Percentiles rank a stretch among this genome's conserved stretches.
phyloP scores from a whole-genome alignment of 2,329 filamentous ascomycete genomes.

The Cercospora canescens region DNA sequence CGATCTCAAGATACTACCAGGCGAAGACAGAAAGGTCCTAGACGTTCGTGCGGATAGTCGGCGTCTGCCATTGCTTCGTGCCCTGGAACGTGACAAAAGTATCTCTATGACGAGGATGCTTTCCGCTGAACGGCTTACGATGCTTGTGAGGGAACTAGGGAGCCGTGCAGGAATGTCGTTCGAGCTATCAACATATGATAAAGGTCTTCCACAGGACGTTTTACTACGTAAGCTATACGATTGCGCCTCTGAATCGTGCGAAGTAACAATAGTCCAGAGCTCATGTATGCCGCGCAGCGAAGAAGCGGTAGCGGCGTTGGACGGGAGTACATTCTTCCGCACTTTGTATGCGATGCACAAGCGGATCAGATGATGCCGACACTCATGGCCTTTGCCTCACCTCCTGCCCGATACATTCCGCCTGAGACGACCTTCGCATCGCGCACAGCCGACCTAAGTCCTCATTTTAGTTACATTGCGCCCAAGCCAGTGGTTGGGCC shows the following conservation, averaged over 20 bases:
- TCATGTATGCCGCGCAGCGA: not conserved
- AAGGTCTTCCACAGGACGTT: not conserved
- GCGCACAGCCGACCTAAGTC: not conserved
- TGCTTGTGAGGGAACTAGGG: not conserved
- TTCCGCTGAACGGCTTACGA: not conserved
- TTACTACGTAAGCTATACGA: not conserved
- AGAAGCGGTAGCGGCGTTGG: not conserved
- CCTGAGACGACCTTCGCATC: not conserved
- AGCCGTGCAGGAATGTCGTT: not conserved
- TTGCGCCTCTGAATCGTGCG: not conserved
- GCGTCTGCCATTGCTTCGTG: not conserved
- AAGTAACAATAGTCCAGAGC: not conserved
- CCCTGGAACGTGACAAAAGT: not conserved
- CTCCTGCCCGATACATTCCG: not conserved
- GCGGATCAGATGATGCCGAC: not conserved
- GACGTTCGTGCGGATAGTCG: not conserved
- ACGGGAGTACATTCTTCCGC: not conserved
- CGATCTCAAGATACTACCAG: not conserved
- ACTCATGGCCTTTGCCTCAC: not conserved
- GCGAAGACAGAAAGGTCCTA: not conserved
- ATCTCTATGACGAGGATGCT: not conserved
- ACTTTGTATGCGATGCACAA: not conserved
- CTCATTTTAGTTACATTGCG: not conserved
- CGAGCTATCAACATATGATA: not conserved
- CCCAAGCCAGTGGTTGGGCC: not conserved